Conservation (phyloP, 2,329 filamentous ascomycete genomes). For the Mycosphaerella arachidis region DNA sequence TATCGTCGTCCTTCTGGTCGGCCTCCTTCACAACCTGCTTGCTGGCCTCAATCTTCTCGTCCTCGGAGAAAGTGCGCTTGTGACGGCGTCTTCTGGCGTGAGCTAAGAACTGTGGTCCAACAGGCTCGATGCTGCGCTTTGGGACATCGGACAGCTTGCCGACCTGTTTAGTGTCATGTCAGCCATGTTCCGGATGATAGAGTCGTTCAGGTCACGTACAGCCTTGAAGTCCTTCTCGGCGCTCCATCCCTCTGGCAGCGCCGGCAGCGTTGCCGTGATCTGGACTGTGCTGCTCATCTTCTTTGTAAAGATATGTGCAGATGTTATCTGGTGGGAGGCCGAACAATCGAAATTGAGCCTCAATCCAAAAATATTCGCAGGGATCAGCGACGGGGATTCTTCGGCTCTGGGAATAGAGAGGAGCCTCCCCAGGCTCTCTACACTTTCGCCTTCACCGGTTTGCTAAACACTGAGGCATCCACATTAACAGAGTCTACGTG, state of each 20-base stretch:
- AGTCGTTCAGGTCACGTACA: conserved; percentile 9
- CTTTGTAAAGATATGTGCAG: neutral
- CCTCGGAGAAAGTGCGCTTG: conserved; percentile 80
- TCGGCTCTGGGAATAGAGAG: neutral
- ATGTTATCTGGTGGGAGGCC: neutral
- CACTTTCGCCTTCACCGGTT: neutral
- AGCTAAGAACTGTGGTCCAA: conserved; percentile 89
- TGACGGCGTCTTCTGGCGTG: conserved; percentile 85
- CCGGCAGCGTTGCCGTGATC: conserved; percentile 63
- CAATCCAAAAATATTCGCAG: neutral
- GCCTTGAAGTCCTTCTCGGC: conserved; percentile 90
- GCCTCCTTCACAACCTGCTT: conserved; percentile 94
- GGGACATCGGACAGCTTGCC: conserved; percentile 71
- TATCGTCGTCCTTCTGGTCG: conserved; percentile 81
- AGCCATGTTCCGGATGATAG: neutral
- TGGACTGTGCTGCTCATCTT: conserved; percentile 41
- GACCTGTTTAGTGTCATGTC: conserved; percentile 35
- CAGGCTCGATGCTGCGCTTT: conserved; percentile 87
- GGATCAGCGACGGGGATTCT: neutral
- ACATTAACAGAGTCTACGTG: neutral
- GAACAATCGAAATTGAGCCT: neutral
- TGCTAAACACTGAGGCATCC: neutral
- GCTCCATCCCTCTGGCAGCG: conserved; percentile 74
- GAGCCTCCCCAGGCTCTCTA: neutral
- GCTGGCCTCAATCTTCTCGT: conserved; percentile 94